Percentiles rank a stretch among this genome's conserved stretches.
phyloP scores from a whole-genome alignment of 2,329 filamentous ascomycete genomes.

The Alternaria sp. region DNA sequence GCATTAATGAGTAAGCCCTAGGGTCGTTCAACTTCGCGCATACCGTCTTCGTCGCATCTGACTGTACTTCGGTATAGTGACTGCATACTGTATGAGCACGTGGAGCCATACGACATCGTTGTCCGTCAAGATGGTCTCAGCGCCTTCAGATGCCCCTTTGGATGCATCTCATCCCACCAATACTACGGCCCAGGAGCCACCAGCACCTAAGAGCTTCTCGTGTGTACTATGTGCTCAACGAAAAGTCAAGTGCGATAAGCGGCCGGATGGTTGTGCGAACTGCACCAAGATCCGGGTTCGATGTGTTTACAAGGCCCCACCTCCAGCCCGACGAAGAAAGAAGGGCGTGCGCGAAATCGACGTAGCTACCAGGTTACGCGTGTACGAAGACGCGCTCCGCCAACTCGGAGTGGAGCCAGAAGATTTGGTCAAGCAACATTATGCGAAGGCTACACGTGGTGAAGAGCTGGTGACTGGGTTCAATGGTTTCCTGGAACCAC shows the following conservation, averaged over 20 bases:
- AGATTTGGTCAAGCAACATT: constrained; percentile 28
- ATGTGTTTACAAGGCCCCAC: constrained; percentile 47
- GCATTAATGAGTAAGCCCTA: background rate
- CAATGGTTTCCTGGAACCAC: constrained; percentile 10
- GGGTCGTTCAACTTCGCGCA: background rate
- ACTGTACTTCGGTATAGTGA: background rate
- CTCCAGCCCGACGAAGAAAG: constrained; percentile 7
- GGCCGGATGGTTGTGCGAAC: constrained; percentile 39
- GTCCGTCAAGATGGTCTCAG: background rate
- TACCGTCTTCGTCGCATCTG: background rate
- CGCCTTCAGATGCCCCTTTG: background rate
- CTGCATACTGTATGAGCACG: background rate
- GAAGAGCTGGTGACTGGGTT: constrained; percentile 2
- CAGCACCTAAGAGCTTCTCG: constrained; percentile 41
- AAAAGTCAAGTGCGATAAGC: constrained; percentile 48
- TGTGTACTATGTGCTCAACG: constrained; percentile 47
- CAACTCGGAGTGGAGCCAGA: constrained; percentile 41
- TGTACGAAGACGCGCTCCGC: constrained; percentile 44
- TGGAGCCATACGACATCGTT: background rate
- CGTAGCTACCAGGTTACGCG: constrained; percentile 32
- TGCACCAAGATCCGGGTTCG: constrained; percentile 42
- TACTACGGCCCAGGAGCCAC: background rate
- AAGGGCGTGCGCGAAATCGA: constrained; percentile 3
- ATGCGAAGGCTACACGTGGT: background rate
- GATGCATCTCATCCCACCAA: background rate